These are phyloP conservation scores for Hydrangea macrophylla DNA, from an alignment of 148 eudicot genomes.

Conservation along the genomic window DNA sequence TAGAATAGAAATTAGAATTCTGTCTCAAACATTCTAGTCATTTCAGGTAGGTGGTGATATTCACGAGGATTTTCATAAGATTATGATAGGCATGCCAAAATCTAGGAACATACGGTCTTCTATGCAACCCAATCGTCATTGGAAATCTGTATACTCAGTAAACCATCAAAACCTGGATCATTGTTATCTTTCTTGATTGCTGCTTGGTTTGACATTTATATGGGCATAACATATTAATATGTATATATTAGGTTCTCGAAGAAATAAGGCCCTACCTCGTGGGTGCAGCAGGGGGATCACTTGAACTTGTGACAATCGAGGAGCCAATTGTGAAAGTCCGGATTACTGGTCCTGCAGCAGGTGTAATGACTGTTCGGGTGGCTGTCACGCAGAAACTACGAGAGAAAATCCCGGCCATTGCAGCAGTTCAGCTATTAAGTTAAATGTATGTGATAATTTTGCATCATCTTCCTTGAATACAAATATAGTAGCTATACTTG, in stretches of 20 bases:
- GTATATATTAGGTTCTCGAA: constrained; percentile 62
- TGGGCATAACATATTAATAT: not conserved
- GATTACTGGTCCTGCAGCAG: constrained; percentile 87
- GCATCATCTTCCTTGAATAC: no score
- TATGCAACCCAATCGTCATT: no score
- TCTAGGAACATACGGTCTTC: no score
- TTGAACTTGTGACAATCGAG: constrained; percentile 77
- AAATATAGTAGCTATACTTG: no score
- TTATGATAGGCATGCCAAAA: no score
- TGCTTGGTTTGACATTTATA: no score
- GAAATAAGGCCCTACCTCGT: constrained; percentile 87
- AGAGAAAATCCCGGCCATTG: constrained; percentile 86
- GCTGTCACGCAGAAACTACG: constrained; percentile 92
- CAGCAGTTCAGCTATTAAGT: constrained; percentile 91
- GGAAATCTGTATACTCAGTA: not conserved
- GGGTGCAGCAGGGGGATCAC: constrained; percentile 82
- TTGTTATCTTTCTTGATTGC: not conserved
- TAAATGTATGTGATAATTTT: no score
- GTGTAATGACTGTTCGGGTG: constrained; percentile 96
- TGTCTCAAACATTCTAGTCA: no score
- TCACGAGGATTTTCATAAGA: no score
- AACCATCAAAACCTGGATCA: not conserved
- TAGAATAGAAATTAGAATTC: no score
- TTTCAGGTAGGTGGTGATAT: no score
- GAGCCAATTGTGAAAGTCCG: constrained; percentile 87